Evolutionary conservation across 768 basidiomycete genomes (phyloP).

Genomic region (Plicaturopsis crispa): DNA sequence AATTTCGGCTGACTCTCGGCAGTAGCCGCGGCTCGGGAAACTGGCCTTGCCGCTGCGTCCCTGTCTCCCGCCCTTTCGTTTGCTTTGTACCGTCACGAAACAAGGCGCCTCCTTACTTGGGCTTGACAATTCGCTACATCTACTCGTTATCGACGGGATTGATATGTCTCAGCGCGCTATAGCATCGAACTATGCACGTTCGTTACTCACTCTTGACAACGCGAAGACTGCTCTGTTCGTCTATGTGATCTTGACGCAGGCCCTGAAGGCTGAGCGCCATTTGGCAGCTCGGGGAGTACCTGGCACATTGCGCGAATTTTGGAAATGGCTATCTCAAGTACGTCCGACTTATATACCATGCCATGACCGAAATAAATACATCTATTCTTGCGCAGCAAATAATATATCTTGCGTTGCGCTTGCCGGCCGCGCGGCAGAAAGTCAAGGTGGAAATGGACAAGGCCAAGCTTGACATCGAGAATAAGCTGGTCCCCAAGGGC

Average conservation of each 20-base stretch:
- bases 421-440: constrained; percentile 54
- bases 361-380: neutral
- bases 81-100: no score
- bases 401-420: constrained; percentile 47
- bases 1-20: no score
- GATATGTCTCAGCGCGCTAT: no score
- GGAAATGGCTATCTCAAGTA: constrained; percentile 20
- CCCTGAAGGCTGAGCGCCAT: constrained; percentile 21
- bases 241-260: constrained; percentile 22
- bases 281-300: constrained; percentile 28
- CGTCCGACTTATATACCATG: constrained; percentile 2
- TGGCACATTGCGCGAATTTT: constrained; percentile 17
- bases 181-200: no score
- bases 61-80: no score
- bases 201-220: constrained; percentile 17
- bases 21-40: no score
- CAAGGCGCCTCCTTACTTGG: no score
- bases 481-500: constrained; percentile 59
- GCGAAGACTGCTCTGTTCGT: constrained; percentile 25
- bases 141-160: no score
- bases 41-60: no score
- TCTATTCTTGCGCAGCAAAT: constrained; percentile 30
- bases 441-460: constrained; percentile 57
- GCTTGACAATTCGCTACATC: no score
- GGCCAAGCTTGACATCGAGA: constrained; percentile 59